A percentile compares a stretch with the other conserved stretches of the same genome.
Conservation (phyloP, 2,329 filamentous ascomycete genomes). For the Fusarium annulatum region DNA sequence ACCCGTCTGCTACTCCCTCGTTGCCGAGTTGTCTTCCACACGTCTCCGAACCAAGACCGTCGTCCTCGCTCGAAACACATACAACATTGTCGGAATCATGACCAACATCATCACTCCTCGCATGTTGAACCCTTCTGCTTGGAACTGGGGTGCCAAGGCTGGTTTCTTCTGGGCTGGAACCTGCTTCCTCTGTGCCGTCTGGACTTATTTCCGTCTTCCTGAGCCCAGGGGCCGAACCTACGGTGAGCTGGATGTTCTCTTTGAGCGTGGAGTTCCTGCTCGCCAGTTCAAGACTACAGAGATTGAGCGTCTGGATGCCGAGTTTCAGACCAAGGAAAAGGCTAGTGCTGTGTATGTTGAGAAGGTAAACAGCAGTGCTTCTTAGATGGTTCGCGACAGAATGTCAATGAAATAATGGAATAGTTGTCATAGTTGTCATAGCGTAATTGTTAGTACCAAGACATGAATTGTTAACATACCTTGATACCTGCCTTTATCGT, state of each 20-base stretch:
- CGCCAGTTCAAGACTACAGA: slow-evolving; percentile 53
- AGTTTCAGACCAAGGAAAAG: slow-evolving; percentile 39
- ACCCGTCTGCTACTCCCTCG: slow-evolving; percentile 83
- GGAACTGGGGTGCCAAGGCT: slow-evolving; percentile 60
- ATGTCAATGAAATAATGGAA: background rate
- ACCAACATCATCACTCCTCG: slow-evolving; percentile 59
- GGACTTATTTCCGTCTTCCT: slow-evolving; percentile 64
- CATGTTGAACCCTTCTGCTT: slow-evolving; percentile 60
- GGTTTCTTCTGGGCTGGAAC: slow-evolving; percentile 60
- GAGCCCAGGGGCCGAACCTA: slow-evolving; percentile 66
- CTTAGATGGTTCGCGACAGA: background rate
- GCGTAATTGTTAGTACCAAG: too few relatives aligned
- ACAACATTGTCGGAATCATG: slow-evolving; percentile 61
- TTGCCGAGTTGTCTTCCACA: slow-evolving; percentile 64
- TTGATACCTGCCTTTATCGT: too few relatives aligned
- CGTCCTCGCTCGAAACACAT: slow-evolving; percentile 58
- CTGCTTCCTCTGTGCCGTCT: slow-evolving; percentile 58
- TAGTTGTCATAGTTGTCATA: too few relatives aligned
- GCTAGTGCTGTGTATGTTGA: slow-evolving; percentile 18
- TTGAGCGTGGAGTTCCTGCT: slow-evolving; percentile 57
- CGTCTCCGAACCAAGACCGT: slow-evolving; percentile 60
- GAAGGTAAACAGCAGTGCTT: slow-evolving; percentile 1
- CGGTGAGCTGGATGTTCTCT: slow-evolving; percentile 67
- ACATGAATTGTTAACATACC: too few relatives aligned
- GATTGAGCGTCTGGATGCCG: slow-evolving; percentile 45